These are phyloP conservation scores for Sambucus nigra DNA, from an alignment of 129 eudicot species.

Conservation along the genomic window DNA sequence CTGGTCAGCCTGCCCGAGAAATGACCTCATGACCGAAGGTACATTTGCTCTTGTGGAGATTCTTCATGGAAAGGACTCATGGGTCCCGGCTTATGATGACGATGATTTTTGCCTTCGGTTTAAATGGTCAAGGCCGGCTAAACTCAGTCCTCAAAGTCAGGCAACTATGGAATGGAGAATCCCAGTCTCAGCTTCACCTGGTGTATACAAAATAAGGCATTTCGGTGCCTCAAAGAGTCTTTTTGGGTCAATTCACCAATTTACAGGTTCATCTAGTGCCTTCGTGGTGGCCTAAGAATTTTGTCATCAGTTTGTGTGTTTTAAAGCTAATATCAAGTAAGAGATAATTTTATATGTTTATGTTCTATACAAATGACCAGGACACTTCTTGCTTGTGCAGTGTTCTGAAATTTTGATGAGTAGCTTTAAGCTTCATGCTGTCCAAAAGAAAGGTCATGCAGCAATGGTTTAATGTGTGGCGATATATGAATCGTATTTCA, in stretches of 20 bases:
- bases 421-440: too few species aligned
- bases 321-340: too few species aligned
- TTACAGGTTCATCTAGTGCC: constrained; percentile 79
- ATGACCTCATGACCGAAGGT: constrained; percentile 99
- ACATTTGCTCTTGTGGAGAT: constrained; percentile 87
- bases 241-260: constrained; percentile 68
- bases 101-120: constrained; percentile 96
- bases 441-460: too few species aligned
- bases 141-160: constrained; percentile 59
- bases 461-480: too few species aligned
- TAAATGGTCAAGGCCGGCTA: constrained; percentile 83
- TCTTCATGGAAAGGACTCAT: constrained; percentile 53
- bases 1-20: constrained; percentile 92
- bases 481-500: too few species aligned
- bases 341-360: too few species aligned
- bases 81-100: constrained; percentile 86
- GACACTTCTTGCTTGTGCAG: too few species aligned
- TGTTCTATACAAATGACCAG: too few species aligned
- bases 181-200: constrained; percentile 51
- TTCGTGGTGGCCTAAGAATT: constrained; percentile 67
- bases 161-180: constrained; percentile 93
- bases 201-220: constrained; percentile 82
- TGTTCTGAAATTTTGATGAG: too few species aligned
- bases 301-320: too few species aligned
- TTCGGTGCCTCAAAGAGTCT: constrained; percentile 90